phyloP scores from a whole-genome alignment of 2,329 filamentous ascomycete species.

The Alternaria consortialis region DNA sequence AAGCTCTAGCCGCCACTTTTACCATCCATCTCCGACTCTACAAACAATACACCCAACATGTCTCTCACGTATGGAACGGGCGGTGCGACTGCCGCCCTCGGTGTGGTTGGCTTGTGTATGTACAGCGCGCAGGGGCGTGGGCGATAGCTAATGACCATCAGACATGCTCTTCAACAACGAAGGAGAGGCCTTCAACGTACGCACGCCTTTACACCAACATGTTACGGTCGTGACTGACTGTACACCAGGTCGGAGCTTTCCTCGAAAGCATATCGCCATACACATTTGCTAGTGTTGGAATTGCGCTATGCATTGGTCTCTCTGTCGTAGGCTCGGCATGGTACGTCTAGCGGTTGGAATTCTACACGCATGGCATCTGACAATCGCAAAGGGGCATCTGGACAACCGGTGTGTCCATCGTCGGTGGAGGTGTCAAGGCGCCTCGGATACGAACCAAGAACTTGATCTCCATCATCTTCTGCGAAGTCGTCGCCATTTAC shows the following conservation, averaged over 20 bases:
- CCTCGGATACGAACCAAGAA: conserved; percentile 99
- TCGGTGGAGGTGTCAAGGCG: conserved; percentile 94
- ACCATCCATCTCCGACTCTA: conserved; percentile 34
- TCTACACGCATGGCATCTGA: conserved; percentile 22
- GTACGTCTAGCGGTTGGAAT: conserved; percentile 61
- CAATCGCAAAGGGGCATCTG: conserved; percentile 84
- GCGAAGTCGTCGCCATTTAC: conserved; percentile 99
- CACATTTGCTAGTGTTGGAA: conserved; percentile 90
- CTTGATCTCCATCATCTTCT: conserved; percentile 99
- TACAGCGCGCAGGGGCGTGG: conserved; percentile 32
- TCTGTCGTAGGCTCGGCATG: conserved; percentile 98
- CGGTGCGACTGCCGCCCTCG: conserved; percentile 72
- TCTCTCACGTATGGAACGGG: conserved; percentile 76
- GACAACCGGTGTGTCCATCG: conserved; percentile 95
- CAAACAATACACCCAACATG: conserved; percentile 61
- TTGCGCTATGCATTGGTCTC: conserved; percentile 91
- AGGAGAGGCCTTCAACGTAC: conserved; percentile 93
- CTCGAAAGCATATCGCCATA: conserved; percentile 94
- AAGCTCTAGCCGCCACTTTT: conserved; percentile 39
- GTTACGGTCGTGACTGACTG: conserved; percentile 16
- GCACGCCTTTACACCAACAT: conserved; percentile 52
- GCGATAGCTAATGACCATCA: conserved; percentile 57
- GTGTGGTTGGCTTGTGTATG: conserved; percentile 82
- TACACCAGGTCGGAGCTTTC: conserved; percentile 81
- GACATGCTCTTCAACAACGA: conserved; percentile 99